Conservation (phyloP, 306 rosid genomes). For the Betula pendula region DNA sequence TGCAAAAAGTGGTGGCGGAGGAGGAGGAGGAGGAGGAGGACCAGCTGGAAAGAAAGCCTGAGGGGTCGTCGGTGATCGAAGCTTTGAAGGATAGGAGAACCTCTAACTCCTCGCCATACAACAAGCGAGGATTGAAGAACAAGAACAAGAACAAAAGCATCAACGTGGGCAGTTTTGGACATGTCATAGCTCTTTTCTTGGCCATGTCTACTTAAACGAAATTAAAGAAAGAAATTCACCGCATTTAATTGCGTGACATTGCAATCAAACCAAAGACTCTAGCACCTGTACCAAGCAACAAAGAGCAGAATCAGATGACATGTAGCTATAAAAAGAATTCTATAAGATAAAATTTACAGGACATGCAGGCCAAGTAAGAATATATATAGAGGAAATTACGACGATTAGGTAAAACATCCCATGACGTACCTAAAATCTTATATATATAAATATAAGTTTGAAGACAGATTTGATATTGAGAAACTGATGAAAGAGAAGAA, state of each 20-base stretch:
- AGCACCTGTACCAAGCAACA: conserved; percentile 3
- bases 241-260: not conserved
- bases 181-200: conserved; percentile 35
- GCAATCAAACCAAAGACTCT: not conserved
- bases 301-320: not conserved
- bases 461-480: not conserved
- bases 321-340: no score
- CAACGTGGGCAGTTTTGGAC: conserved; percentile 22
- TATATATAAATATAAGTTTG: conserved; percentile 8
- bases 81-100: conserved; percentile 80
- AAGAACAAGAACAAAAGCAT: conserved; percentile 37
- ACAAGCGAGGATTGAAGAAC: conserved; percentile 32
- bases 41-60: conserved; percentile 73
- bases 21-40: conserved; percentile 21
- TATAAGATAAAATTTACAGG: no score
- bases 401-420: conserved; percentile 31
- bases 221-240: not conserved
- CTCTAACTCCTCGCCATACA: conserved; percentile 46
- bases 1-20: conserved; percentile 41
- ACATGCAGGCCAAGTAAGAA: no score
- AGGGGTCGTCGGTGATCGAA: conserved; percentile 60
- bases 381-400: no score
- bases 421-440: conserved; percentile 40
- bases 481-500: conserved; percentile 27
- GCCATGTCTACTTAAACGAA: no score